These are phyloP conservation scores for Aspergillus sclerotiicarbonarius DNA, from an alignment of 495 filamentous ascomycete species.

Conservation along the genomic window DNA sequence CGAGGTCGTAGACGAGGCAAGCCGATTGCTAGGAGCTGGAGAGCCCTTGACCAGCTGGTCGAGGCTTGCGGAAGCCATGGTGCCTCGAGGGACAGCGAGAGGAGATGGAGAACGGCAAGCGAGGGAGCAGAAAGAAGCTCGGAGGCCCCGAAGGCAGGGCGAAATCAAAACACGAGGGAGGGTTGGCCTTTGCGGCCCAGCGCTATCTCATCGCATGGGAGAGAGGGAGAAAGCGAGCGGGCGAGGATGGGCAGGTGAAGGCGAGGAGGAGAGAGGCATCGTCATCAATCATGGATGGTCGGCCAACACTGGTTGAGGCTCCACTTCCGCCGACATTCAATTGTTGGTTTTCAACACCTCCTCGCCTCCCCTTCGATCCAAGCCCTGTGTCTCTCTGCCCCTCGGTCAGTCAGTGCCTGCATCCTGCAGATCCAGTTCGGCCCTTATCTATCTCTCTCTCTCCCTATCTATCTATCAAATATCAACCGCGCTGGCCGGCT, in stretches of 20 bases:
- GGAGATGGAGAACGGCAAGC: constrained; percentile 23
- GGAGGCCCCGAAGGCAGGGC: constrained; percentile 4
- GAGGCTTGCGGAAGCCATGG: constrained; percentile 60
- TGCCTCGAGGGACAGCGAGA: constrained; percentile 2
- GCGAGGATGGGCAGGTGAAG: constrained; percentile 13
- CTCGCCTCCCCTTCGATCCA: constrained; percentile 4
- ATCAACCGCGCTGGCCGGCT: too few species aligned
- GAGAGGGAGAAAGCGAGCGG: neutral
- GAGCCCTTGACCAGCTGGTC: constrained; percentile 90
- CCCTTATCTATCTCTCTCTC: neutral
- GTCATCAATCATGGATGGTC: constrained; percentile 7
- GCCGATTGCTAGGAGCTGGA: constrained; percentile 48
- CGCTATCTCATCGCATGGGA: constrained; percentile 26
- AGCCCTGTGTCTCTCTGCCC: constrained; percentile 3
- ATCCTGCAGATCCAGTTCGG: neutral
- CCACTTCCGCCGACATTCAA: constrained; percentile 5
- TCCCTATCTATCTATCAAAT: too few species aligned
- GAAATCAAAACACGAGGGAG: neutral
- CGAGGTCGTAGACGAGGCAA: constrained; percentile 31
- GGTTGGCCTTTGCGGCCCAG: constrained; percentile 33
- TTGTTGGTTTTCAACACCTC: neutral
- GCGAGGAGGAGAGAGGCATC: constrained; percentile 2
- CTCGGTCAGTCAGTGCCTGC: neutral
- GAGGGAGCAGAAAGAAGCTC: constrained; percentile 5
- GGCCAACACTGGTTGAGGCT: neutral